Evolutionary conservation across 208 protist species (phyloP).

Genomic region (Wallacemonas sp.): DNA sequence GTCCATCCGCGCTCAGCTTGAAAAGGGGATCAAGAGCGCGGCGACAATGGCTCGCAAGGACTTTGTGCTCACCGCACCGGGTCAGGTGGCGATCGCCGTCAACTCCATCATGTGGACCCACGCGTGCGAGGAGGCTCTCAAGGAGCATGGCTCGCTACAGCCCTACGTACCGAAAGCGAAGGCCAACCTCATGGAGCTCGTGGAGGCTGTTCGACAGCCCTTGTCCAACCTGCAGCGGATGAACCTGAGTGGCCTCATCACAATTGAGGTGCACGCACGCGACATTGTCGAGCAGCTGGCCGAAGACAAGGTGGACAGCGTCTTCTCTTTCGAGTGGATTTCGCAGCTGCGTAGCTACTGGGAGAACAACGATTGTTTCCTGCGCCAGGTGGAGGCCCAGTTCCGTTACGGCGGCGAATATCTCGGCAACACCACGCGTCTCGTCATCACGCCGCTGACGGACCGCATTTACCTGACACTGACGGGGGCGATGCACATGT

Average conservation of each 20-base stretch:
- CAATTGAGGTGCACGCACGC: conserved; percentile 95
- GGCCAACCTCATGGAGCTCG: conserved; percentile 87
- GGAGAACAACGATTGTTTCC: conserved; percentile 92
- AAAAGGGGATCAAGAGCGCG: conserved; percentile 81
- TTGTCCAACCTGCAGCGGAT: conserved; percentile 89
- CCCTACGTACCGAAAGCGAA: conserved; percentile 83
- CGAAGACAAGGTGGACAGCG: conserved; percentile 71
- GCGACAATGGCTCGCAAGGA: conserved; percentile 61
- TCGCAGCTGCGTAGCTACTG: conserved; percentile 97
- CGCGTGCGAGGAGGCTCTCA: conserved; percentile 84
- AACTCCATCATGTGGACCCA: conserved; percentile 95
- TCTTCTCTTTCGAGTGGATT: conserved; percentile 96
- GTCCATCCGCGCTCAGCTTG: conserved; percentile 88
- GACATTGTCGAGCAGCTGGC: conserved; percentile 94
- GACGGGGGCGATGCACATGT: conserved; percentile 95
- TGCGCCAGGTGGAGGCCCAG: conserved; percentile 91
- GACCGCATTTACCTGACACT: conserved; percentile 97
- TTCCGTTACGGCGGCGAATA: conserved; percentile 97
- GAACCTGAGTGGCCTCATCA: conserved; percentile 95
- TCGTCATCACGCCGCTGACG: conserved; percentile 97
- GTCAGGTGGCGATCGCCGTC: conserved; percentile 92
- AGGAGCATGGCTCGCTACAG: conserved; percentile 77
- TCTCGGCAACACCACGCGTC: conserved; percentile 95
- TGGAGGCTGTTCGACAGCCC: conserved; percentile 85
- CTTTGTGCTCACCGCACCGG: conserved; percentile 82